Evolutionary conservation across 169 alveolate genomes (phyloP).

Genomic region (Eimeria maxima): DNA sequence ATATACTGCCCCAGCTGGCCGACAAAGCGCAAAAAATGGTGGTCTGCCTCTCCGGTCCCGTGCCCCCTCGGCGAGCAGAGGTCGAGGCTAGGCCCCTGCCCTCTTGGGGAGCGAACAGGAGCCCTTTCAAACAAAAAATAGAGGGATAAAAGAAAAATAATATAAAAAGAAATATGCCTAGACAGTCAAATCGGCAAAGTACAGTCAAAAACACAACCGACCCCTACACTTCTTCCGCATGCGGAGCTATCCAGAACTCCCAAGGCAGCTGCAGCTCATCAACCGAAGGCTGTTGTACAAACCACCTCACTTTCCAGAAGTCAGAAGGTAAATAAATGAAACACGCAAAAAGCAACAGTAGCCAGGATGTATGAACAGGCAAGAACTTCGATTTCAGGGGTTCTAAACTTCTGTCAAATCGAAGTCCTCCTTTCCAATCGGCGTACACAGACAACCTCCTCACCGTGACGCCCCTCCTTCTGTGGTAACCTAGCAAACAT

Average conservation of each 20-base stretch:
- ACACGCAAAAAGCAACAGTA: background rate
- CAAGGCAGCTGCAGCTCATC: background rate
- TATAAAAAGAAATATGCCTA: background rate
- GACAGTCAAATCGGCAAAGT: background rate
- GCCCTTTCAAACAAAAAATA: slow-evolving; percentile 25
- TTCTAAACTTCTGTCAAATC: background rate
- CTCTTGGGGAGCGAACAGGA: slow-evolving; percentile 55
- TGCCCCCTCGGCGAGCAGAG: background rate
- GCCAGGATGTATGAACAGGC: background rate
- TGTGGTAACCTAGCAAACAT: background rate
- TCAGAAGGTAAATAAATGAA: background rate
- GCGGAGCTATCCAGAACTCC: background rate
- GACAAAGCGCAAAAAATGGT: background rate
- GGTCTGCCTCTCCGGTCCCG: slow-evolving; percentile 13
- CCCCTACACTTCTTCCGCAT: background rate
- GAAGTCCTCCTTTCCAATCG: background rate
- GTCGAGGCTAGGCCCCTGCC: slow-evolving; percentile 26
- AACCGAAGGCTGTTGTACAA: background rate
- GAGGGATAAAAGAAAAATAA: background rate
- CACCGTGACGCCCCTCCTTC: background rate
- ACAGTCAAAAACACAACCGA: background rate
- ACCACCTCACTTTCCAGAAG: background rate
- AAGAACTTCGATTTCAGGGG: background rate
- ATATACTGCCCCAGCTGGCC: background rate
- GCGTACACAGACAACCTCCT: background rate